Evolutionary conservation across 108 stramenopile species (phyloP).

Genomic region (Nitzschia sp.): DNA sequence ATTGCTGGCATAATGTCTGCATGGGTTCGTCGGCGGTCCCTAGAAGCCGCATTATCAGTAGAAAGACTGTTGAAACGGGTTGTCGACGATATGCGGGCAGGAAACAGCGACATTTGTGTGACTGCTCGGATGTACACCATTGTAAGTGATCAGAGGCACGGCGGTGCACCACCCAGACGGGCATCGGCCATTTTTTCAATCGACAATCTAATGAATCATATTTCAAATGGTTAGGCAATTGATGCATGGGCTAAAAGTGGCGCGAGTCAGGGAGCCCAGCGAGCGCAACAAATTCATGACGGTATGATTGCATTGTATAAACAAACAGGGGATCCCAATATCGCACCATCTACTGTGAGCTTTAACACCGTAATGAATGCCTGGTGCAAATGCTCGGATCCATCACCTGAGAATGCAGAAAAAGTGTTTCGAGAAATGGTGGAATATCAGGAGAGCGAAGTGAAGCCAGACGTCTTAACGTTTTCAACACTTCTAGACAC

Average conservation of each 20-base stretch:
- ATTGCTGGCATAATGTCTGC: constrained; percentile 60
- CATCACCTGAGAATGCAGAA: constrained; percentile 52
- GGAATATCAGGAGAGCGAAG: constrained; percentile 39
- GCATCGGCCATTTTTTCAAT: too few species aligned
- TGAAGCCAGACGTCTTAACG: constrained; percentile 69
- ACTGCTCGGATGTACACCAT: constrained; percentile 49
- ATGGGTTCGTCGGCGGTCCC: constrained; percentile 52
- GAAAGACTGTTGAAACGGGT: constrained; percentile 66
- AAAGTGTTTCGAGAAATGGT: constrained; percentile 60
- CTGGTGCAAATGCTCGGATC: constrained; percentile 56
- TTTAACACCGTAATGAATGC: constrained; percentile 75
- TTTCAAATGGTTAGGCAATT: constrained; percentile 41
- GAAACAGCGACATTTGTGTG: constrained; percentile 37
- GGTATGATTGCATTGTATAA: constrained; percentile 45
- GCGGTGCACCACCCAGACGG: too few species aligned
- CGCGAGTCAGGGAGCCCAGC: constrained; percentile 50
- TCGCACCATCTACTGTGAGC: constrained; percentile 53
- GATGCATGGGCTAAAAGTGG: constrained; percentile 73
- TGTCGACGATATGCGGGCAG: constrained; percentile 54
- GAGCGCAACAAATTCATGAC: constrained; percentile 64
- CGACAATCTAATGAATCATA: too few species aligned
- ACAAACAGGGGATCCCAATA: constrained; percentile 36
- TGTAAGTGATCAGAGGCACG: constrained; percentile 2
- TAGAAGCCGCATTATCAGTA: constrained; percentile 50
- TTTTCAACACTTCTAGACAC: constrained; percentile 63